Conservation (phyloP, 1,284 basidiomycete genomes). For the Cutaneotrichosporon sp. region DNA sequence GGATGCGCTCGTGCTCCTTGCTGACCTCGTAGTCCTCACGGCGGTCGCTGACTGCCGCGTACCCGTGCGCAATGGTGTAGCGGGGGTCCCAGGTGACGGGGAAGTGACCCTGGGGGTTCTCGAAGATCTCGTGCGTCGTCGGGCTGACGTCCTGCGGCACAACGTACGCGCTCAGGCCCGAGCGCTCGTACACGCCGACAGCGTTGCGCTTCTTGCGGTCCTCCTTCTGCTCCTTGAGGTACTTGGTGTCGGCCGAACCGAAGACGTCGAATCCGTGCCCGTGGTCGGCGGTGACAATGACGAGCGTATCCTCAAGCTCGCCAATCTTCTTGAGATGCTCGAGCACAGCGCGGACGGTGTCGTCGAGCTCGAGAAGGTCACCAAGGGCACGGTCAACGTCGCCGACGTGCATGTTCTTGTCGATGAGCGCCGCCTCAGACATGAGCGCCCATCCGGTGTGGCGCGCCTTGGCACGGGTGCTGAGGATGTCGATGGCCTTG, state of each 20-base stretch:
- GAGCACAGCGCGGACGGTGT: slow-evolving; percentile 52
- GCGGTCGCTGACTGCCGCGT: slow-evolving; percentile 50
- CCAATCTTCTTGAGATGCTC: slow-evolving; percentile 52
- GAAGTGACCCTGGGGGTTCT: slow-evolving; percentile 46
- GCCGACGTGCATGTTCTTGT: slow-evolving; percentile 54
- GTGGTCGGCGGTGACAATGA: slow-evolving; percentile 55
- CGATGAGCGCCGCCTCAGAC: slow-evolving; percentile 54
- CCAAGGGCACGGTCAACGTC: slow-evolving; percentile 54
- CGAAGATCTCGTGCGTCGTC: slow-evolving; percentile 43
- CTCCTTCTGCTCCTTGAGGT: slow-evolving; percentile 40
- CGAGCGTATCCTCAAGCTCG: slow-evolving; percentile 52
- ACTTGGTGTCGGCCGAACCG: slow-evolving; percentile 51
- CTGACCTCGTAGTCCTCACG: slow-evolving; percentile 44
- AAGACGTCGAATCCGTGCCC: slow-evolving; percentile 52
- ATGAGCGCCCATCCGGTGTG: slow-evolving; percentile 53
- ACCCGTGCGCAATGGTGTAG: slow-evolving; percentile 52
- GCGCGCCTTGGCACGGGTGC: slow-evolving; percentile 44
- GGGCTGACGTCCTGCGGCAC: slow-evolving; percentile 38
- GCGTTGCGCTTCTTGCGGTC: slow-evolving; percentile 52
- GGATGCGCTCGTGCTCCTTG: slow-evolving; percentile 43
- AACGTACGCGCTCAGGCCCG: slow-evolving; percentile 49
- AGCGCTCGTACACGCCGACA: slow-evolving; percentile 50
- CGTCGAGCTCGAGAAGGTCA: slow-evolving; percentile 55
- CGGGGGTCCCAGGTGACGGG: slow-evolving; percentile 54
- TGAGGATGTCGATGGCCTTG: slow-evolving; percentile 54